phyloP scores from a whole-genome alignment of 495 filamentous ascomycete species.

The Glonium stellatum region DNA sequence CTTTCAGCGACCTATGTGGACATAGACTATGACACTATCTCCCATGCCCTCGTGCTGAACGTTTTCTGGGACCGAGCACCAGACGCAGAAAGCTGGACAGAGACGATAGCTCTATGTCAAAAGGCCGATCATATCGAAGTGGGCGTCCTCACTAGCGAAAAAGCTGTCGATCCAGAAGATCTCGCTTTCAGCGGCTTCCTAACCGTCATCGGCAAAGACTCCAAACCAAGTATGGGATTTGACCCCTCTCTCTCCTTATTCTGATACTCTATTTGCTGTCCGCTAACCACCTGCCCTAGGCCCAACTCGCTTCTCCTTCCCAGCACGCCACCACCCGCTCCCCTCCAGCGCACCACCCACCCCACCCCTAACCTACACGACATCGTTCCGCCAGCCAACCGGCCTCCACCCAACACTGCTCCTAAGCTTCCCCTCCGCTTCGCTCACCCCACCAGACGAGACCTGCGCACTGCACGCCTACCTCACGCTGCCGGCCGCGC shows the following conservation, averaged over 20 bases:
- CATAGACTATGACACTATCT: constrained; percentile 68
- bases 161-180: constrained; percentile 58
- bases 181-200: constrained; percentile 72
- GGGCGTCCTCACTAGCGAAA: constrained; percentile 68
- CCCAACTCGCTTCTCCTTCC: constrained; percentile 80
- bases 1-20: constrained; percentile 59
- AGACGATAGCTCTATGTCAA: constrained; percentile 38
- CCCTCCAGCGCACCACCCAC: constrained; percentile 37
- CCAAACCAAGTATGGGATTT: constrained; percentile 52
- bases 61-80: constrained; percentile 53
- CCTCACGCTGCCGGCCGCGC: constrained; percentile 71
- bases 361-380: constrained; percentile 34
- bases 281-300: constrained; percentile 37
- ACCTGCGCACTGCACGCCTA: constrained; percentile 72
- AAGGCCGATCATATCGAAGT: constrained; percentile 58
- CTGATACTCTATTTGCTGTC: neutral
- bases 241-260: constrained; percentile 4
- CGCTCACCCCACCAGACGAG: constrained; percentile 35
- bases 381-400: constrained; percentile 57
- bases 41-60: constrained; percentile 55
- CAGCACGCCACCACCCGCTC: constrained; percentile 68
- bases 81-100: constrained; percentile 44
- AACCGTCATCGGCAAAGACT: constrained; percentile 69
- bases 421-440: constrained; percentile 33
- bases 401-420: constrained; percentile 83